A percentile compares a stretch with the other conserved stretches of the same genome.
Evolutionary conservation across 257 asterid species (phyloP).

Genomic region (Solanum tarapatanum): DNA sequence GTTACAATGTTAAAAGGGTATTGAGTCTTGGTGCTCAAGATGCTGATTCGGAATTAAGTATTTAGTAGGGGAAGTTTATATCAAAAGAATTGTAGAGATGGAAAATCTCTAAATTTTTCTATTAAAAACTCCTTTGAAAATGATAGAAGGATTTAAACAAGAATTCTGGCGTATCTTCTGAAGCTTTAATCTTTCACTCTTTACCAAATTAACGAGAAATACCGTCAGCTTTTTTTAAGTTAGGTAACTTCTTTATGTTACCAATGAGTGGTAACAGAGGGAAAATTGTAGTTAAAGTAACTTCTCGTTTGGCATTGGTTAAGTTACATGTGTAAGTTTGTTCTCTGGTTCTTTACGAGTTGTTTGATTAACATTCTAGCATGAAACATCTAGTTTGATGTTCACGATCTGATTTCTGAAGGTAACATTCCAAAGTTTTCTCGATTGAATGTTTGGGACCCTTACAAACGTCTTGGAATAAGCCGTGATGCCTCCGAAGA

Average conservation of each 20-base stretch:
- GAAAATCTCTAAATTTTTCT: background rate
- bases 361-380: background rate
- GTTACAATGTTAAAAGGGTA: background rate
- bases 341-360: background rate
- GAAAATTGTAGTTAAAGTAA: background rate
- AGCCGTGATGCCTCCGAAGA: conserved; percentile 74
- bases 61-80: background rate
- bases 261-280: background rate
- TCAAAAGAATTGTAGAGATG: background rate
- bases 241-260: background rate
- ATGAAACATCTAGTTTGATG: background rate
- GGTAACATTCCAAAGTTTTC: conserved; percentile 51
- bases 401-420: conserved; percentile 10
- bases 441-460: conserved; percentile 75
- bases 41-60: background rate
- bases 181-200: background rate
- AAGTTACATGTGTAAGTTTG: background rate
- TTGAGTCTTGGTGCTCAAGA: background rate
- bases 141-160: background rate
- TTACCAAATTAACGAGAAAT: background rate
- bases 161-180: background rate
- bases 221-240: background rate
- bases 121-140: background rate
- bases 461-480: conserved; percentile 85
- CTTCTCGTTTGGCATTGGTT: background rate